These are phyloP conservation scores for Lepidopterella palustris DNA, from an alignment of 495 filamentous ascomycete species.

Conservation along the genomic window DNA sequence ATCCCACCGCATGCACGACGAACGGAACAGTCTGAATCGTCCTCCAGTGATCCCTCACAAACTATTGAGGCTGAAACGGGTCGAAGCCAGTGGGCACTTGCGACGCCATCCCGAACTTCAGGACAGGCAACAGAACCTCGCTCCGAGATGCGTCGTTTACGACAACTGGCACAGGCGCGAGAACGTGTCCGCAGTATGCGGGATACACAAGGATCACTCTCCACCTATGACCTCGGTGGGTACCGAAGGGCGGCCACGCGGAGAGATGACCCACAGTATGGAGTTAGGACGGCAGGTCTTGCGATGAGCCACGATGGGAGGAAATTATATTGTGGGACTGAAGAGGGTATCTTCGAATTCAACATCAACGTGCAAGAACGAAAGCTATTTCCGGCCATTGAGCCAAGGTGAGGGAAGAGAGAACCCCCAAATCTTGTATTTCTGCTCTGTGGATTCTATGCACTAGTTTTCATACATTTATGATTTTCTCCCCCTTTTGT, in stretches of 20 bases:
- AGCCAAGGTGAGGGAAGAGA: slow-evolving; percentile 20
- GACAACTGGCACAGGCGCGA: slow-evolving; percentile 24
- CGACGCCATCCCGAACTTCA: not conserved
- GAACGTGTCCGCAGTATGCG: slow-evolving; percentile 22
- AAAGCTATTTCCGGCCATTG: slow-evolving; percentile 30
- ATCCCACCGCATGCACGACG: slow-evolving; percentile 25
- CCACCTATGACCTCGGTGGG: not conserved
- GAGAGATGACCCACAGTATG: slow-evolving; percentile 20
- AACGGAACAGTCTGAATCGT: slow-evolving; percentile 17
- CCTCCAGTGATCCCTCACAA: slow-evolving; percentile 39
- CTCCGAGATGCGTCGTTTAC: slow-evolving; percentile 23
- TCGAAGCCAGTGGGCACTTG: slow-evolving; percentile 25
- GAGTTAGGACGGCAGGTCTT: slow-evolving; percentile 36
- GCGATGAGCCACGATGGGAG: slow-evolving; percentile 38
- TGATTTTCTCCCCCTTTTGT: not conserved
- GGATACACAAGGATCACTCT: slow-evolving; percentile 11
- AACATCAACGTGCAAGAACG: slow-evolving; percentile 32
- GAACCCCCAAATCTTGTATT: not conserved
- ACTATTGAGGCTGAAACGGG: slow-evolving; percentile 42
- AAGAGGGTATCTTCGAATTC: slow-evolving; percentile 39
- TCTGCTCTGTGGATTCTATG: not conserved
- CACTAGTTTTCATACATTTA: not conserved
- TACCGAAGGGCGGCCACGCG: slow-evolving; percentile 7
- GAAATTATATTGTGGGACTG: slow-evolving; percentile 33
- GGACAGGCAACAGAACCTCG: slow-evolving; percentile 12